Conservation (phyloP, 441 rosid genomes). For the Croton setiger region DNA sequence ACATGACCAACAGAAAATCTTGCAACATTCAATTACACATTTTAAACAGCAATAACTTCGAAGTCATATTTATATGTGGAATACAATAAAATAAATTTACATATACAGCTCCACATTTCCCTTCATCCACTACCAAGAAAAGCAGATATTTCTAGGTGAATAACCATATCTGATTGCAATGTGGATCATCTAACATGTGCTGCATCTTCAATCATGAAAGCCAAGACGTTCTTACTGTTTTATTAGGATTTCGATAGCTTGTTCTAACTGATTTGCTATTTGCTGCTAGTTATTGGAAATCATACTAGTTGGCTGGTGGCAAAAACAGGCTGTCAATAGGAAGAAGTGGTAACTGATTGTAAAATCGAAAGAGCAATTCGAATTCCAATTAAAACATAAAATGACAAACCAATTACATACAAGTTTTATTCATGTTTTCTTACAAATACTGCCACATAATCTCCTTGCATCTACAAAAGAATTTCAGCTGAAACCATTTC, state of each 20-base stretch:
- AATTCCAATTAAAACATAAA: not conserved
- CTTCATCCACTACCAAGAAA: constrained; percentile 31
- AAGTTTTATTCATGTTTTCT: not conserved
- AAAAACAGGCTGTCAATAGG: not conserved
- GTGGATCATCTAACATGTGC: not conserved
- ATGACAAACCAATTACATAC: not conserved
- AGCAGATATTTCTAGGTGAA: constrained; percentile 29
- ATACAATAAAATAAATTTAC: constrained; percentile 34
- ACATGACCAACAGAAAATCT: not conserved
- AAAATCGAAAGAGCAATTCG: not conserved
- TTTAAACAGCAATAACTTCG: constrained; percentile 27
- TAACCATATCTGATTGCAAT: constrained; percentile 21
- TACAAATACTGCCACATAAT: not conserved
- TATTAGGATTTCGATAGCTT: not conserved
- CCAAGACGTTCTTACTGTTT: not conserved
- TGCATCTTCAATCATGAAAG: not conserved
- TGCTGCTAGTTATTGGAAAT: not conserved
- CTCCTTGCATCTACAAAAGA: not conserved
- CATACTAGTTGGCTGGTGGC: not conserved
- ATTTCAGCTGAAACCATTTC: not conserved
- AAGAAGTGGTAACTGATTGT: not conserved
- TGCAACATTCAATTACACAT: constrained; percentile 14
- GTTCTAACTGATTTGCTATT: not conserved
- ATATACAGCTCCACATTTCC: constrained; percentile 34
- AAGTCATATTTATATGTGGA: constrained; percentile 26